Conservation (phyloP, 2,329 filamentous ascomycete genomes). For the Geosmithia flava region DNA sequence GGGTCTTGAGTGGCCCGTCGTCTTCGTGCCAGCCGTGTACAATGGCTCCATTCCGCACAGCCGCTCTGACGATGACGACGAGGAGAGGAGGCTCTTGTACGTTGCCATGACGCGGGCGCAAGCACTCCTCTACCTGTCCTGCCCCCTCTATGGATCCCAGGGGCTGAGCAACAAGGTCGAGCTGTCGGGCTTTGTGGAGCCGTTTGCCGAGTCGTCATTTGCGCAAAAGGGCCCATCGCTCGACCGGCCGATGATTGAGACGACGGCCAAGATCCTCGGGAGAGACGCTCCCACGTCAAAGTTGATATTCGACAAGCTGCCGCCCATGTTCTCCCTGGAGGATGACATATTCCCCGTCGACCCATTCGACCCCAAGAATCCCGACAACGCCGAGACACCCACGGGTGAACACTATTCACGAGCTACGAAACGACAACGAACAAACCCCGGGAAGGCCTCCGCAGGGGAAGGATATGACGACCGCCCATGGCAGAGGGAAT, state of each 20-base stretch:
- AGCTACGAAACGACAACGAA: conserved; percentile 17
- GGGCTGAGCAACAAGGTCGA: conserved; percentile 42
- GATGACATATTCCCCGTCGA: conserved; percentile 59
- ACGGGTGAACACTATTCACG: conserved; percentile 7
- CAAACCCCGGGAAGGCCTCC: conserved; percentile 5
- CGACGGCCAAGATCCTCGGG: conserved; percentile 59
- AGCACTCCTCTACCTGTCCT: conserved; percentile 74
- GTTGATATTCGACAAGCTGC: conserved; percentile 38
- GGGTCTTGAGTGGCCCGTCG: conserved; percentile 89
- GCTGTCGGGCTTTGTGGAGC: conserved; percentile 61
- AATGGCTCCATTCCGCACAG: conserved; percentile 85
- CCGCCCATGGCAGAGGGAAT: conserved; percentile 26
- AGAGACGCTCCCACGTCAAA: conserved; percentile 45
- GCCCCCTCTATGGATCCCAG: conserved; percentile 55
- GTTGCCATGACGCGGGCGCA: conserved; percentile 96
- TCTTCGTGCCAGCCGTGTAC: conserved; percentile 85
- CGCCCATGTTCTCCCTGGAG: conserved; percentile 42
- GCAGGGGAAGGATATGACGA: neutral
- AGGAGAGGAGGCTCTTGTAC: conserved; percentile 81
- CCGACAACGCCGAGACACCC: conserved; percentile 7
- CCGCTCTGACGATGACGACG: conserved; percentile 71
- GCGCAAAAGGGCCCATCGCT: conserved; percentile 58
- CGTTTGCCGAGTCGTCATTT: conserved; percentile 27
- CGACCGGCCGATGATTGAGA: conserved; percentile 45
- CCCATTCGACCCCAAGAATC: conserved; percentile 31